A percentile compares a stretch with the other conserved stretches of the same genome.
Evolutionary conservation across 352 stramenopile genomes (phyloP).

Genomic region (Aphanomyces stellatus): DNA sequence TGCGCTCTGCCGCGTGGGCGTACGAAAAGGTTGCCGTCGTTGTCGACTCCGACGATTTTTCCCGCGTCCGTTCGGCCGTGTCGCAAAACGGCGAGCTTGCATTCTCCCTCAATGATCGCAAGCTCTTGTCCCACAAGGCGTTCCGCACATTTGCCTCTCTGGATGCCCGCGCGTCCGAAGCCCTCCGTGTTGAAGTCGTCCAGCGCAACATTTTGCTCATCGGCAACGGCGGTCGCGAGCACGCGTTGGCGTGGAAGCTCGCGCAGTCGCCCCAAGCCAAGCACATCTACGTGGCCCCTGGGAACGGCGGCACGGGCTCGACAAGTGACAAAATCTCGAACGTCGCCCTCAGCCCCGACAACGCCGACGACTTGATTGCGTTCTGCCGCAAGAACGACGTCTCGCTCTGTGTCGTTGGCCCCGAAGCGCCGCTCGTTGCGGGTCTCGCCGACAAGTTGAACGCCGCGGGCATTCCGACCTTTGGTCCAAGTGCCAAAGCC

Average conservation of each 20-base stretch:
- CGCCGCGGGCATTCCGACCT: constrained; percentile 87
- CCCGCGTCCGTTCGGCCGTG: constrained; percentile 39
- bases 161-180: constrained; percentile 51
- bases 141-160: constrained; percentile 68
- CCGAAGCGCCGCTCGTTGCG: constrained; percentile 94
- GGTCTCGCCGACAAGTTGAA: constrained; percentile 94
- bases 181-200: constrained; percentile 39
- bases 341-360: constrained; percentile 47
- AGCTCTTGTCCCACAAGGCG: constrained; percentile 63
- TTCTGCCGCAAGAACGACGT: constrained; percentile 86
- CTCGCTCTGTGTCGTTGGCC: constrained; percentile 95
- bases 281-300: constrained; percentile 84
- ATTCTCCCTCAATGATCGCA: constrained; percentile 62
- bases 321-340: constrained; percentile 55
- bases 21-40: constrained; percentile 82
- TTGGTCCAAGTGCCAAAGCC: constrained; percentile 93
- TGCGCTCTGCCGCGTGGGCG: constrained; percentile 78
- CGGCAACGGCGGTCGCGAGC: constrained; percentile 88
- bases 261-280: constrained; percentile 63
- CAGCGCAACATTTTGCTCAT: constrained; percentile 89
- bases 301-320: constrained; percentile 82
- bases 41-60: constrained; percentile 53
- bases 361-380: constrained; percentile 60
- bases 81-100: constrained; percentile 51
- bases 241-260: constrained; percentile 93